Evolutionary conservation across 2,329 filamentous ascomycete species (phyloP).

Genomic region (Zymoseptoria ardabiliae): DNA sequence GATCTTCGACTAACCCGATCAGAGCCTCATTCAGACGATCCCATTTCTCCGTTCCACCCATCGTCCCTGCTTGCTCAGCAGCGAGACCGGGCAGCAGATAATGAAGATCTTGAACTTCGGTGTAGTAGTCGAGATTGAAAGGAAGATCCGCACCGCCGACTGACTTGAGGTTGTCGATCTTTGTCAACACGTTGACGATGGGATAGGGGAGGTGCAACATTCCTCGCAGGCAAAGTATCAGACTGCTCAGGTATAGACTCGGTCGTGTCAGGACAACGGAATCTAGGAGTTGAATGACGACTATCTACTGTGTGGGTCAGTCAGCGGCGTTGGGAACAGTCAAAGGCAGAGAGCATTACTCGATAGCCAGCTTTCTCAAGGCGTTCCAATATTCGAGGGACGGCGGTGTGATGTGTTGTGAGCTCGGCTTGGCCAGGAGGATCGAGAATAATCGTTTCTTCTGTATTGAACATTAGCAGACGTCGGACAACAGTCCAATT

Average conservation of each 20-base stretch:
- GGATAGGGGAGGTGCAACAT: constrained; percentile 99
- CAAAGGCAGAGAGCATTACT: constrained; percentile 46
- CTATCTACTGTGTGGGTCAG: constrained; percentile 55
- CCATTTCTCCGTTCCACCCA: constrained; percentile 56
- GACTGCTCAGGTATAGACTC: constrained; percentile 87
- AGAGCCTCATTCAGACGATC: constrained; percentile 78
- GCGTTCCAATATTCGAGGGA: constrained; percentile 85
- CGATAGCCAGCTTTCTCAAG: constrained; percentile 88
- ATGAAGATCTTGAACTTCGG: constrained; percentile 86
- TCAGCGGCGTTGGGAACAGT: constrained; percentile 23
- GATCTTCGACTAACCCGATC: constrained; percentile 78
- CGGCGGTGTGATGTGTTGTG: constrained; percentile 87
- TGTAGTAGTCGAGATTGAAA: constrained; percentile 96
- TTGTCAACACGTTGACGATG: constrained; percentile 90
- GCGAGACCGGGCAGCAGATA: constrained; percentile 77
- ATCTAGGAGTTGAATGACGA: constrained; percentile 88
- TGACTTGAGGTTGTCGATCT: constrained; percentile 86
- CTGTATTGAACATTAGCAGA: constrained; percentile 29
- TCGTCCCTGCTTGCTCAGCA: constrained; percentile 54
- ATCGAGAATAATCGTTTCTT: constrained; percentile 92
- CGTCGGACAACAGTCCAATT: neutral
- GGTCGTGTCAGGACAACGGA: constrained; percentile 89
- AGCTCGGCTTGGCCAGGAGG: constrained; percentile 96
- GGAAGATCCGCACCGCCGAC: constrained; percentile 67
- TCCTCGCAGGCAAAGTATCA: constrained; percentile 84